A percentile compares a stretch with the other conserved stretches of the same genome.
phyloP scores from a whole-genome alignment of 352 stramenopile genomes.

The Phytopythium cucurbitacearum region DNA sequence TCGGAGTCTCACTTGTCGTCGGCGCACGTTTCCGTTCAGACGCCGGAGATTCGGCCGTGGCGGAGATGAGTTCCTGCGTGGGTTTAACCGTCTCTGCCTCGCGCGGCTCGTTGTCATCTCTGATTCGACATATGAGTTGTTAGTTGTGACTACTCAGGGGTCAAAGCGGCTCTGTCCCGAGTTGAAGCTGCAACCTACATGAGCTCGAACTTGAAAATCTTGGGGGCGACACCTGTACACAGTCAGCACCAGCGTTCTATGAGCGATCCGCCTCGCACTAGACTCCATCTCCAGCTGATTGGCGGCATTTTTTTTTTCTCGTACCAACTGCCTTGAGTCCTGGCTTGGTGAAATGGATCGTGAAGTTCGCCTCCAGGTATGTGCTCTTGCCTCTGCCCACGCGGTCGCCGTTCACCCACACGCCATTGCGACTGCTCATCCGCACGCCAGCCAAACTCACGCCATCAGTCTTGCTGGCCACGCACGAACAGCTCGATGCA shows the following conservation, averaged over 20 bases:
- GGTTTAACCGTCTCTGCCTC: conserved; percentile 10
- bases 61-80: conserved; percentile 9
- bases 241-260: neutral
- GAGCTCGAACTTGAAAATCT: conserved; percentile 65
- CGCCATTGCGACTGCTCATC: conserved; percentile 52
- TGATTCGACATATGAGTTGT: neutral
- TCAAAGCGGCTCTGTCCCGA: conserved; percentile 1
- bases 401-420: conserved; percentile 63
- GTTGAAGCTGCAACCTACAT: conserved; percentile 24
- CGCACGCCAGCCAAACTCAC: neutral
- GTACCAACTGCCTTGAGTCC: conserved; percentile 24
- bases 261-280: neutral
- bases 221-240: conserved; percentile 27
- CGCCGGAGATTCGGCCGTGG: conserved; percentile 9
- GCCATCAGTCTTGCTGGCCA: neutral
- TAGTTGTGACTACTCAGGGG: conserved; percentile 1
- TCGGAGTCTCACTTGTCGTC: neutral
- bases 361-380: conserved; percentile 33
- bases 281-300: neutral
- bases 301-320: neutral
- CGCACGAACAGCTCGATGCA: neutral
- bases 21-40: neutral
- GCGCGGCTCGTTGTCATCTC: conserved; percentile 1
- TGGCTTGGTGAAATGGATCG: conserved; percentile 70
- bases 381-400: conserved; percentile 36